Evolutionary conservation across 163 green algal genomes (phyloP).

Genomic region (Scenedesmus sp.): DNA sequence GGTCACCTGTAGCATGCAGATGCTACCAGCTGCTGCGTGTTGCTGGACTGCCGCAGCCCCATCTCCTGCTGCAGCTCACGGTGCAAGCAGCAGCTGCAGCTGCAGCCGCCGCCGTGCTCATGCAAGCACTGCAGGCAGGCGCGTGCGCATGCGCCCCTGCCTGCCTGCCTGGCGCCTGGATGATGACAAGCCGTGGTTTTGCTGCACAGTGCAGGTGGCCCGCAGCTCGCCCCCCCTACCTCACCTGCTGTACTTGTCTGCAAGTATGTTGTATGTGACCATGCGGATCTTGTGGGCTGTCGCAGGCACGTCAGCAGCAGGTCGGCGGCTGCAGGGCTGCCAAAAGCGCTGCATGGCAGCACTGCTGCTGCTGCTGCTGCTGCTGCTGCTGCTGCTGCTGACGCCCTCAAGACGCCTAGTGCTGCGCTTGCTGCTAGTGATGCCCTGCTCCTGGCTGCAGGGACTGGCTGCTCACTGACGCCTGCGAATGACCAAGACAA

Average conservation of each 20-base stretch:
- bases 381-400: neutral
- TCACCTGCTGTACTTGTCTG: slow-evolving; percentile 80
- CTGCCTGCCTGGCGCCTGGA: too few species aligned
- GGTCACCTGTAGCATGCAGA: too few species aligned
- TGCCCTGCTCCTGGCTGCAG: too few species aligned
- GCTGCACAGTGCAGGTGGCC: neutral
- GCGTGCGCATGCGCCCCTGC: too few species aligned
- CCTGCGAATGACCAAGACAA: too few species aligned
- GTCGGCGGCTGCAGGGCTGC: neutral
- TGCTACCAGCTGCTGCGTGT: neutral
- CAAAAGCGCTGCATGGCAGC: neutral
- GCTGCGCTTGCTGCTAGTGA: too few species aligned
- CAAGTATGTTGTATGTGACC: slow-evolving; percentile 89
- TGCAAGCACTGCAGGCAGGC: too few species aligned
- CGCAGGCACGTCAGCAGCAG: neutral
- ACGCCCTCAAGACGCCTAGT: too few species aligned
- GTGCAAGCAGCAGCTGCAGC: too few species aligned
- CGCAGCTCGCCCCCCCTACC: neutral
- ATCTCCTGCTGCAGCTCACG: neutral
- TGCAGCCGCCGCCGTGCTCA: too few species aligned
- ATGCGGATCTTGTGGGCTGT: neutral
- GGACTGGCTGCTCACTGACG: too few species aligned
- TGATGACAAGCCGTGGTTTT: too few species aligned
- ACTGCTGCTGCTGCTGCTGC: neutral
- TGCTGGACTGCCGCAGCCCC: neutral